These are phyloP conservation scores for Phytophthora melonis DNA, from an alignment of 352 stramenopile genomes.

Conservation along the genomic window DNA sequence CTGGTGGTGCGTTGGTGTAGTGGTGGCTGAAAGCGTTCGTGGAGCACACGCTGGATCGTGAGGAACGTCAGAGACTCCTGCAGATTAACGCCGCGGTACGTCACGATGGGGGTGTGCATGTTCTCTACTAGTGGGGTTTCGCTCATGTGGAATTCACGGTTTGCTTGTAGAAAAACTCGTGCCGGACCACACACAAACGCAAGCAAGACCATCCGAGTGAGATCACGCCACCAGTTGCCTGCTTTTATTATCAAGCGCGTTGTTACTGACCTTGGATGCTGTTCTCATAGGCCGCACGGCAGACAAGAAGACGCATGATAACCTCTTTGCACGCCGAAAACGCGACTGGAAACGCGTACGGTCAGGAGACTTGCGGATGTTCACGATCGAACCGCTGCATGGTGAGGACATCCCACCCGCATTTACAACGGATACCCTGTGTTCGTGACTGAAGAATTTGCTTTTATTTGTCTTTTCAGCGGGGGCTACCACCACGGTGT, in stretches of 20 bases:
- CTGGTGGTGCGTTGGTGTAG: conserved; percentile 33
- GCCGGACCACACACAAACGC: conserved; percentile 69
- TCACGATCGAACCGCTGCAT: conserved; percentile 75
- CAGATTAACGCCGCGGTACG: conserved; percentile 49
- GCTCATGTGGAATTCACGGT: neutral
- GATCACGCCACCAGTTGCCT: conserved; percentile 1
- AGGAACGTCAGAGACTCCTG: conserved; percentile 61
- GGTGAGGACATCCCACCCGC: conserved; percentile 35
- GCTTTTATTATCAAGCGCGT: neutral
- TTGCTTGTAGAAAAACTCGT: conserved; percentile 49
- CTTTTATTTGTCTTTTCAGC: conserved; percentile 49
- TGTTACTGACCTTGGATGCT: conserved; percentile 6
- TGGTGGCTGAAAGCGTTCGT: conserved; percentile 83
- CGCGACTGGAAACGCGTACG: conserved; percentile 82
- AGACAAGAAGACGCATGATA: conserved; percentile 80
- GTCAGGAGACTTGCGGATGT: conserved; percentile 75
- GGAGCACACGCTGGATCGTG: conserved; percentile 75
- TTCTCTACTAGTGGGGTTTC: neutral
- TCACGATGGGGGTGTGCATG: neutral
- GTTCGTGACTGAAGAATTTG: conserved; percentile 25
- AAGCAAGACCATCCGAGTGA: conserved; percentile 77
- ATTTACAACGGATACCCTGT: neutral
- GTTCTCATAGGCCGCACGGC: conserved; percentile 55
- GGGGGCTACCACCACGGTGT: conserved; percentile 74
- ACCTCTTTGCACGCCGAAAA: conserved; percentile 77